These are phyloP conservation scores for Dryas octopetala DNA, from an alignment of 306 rosid species.

Conservation along the genomic window DNA sequence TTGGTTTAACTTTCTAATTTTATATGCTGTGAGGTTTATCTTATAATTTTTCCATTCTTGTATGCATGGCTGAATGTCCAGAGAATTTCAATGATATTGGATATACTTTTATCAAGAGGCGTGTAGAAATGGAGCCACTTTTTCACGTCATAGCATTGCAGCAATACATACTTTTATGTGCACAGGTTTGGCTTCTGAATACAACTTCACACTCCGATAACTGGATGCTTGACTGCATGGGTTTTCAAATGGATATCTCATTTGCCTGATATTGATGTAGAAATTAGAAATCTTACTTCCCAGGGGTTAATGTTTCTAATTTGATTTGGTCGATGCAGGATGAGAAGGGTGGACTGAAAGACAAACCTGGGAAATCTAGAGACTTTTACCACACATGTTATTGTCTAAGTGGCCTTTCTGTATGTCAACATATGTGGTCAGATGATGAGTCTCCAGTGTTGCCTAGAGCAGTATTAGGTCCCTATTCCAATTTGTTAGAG, in stretches of 20 bases:
- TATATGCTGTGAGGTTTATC: background rate
- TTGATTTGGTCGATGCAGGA: constrained; percentile 48
- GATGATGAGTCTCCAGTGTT: constrained; percentile 57
- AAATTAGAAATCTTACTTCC: background rate
- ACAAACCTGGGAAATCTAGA: constrained; percentile 75
- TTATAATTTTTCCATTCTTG: constrained; percentile 20
- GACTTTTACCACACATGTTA: constrained; percentile 92
- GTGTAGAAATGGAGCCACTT: constrained; percentile 50
- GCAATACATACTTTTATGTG: constrained; percentile 80
- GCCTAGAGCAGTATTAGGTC: constrained; percentile 57
- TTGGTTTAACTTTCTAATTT: background rate
- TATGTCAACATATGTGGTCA: constrained; percentile 71
- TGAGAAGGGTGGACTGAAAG: constrained; percentile 74
- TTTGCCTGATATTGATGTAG: background rate
- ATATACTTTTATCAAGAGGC: constrained; percentile 49
- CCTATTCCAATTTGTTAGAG: constrained; percentile 73
- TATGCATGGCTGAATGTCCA: constrained; percentile 32
- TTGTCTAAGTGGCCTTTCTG: constrained; percentile 86
- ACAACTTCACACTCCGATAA: background rate
- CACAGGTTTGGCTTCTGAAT: constrained; percentile 58
- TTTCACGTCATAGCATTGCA: constrained; percentile 76
- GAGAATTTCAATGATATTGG: constrained; percentile 59
- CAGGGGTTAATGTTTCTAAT: background rate
- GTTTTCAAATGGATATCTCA: background rate
- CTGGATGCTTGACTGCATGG: background rate